Percentiles rank a stretch among this genome's conserved stretches.
Evolutionary conservation across 371 early-diverging fungal genomes (phyloP).

Genomic region (Haplosporangium sp.): DNA sequence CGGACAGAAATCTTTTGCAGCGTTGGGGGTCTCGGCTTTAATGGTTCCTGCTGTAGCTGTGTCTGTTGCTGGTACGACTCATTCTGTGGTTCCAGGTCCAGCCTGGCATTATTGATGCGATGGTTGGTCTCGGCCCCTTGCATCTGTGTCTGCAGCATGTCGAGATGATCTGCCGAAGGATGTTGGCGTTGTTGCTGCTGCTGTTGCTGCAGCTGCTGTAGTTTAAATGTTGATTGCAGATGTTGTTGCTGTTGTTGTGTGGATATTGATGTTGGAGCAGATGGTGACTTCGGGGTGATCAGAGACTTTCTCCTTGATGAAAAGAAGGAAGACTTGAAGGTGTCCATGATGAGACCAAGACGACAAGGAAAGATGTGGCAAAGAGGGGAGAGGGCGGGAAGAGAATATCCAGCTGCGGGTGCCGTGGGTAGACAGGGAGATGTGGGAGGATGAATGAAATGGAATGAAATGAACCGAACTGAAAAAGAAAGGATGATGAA

Average conservation of each 20-base stretch:
- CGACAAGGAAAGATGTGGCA: background rate
- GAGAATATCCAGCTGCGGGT: background rate
- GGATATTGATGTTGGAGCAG: slow-evolving; percentile 3
- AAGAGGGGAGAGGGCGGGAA: background rate
- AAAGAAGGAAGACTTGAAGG: slow-evolving; percentile 40
- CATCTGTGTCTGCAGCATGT: background rate
- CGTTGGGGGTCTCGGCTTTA: slow-evolving; percentile 34
- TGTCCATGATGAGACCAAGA: slow-evolving; percentile 19
- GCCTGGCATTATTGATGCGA: slow-evolving; percentile 22
- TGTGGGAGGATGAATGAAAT: background rate
- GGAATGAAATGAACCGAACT: background rate
- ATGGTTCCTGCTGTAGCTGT: slow-evolving; percentile 8
- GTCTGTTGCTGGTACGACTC: slow-evolving; percentile 10
- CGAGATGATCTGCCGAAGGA: background rate
- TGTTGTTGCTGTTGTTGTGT: slow-evolving; percentile 6
- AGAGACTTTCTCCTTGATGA: slow-evolving; percentile 41
- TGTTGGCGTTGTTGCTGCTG: slow-evolving; percentile 4
- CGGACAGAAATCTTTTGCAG: slow-evolving; percentile 43
- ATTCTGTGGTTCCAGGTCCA: slow-evolving; percentile 31
- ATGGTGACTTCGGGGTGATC: slow-evolving; percentile 15
- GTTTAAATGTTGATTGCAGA: slow-evolving; percentile 9
- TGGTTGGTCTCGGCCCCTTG: background rate
- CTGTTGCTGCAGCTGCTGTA: slow-evolving; percentile 5
- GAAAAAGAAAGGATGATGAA: slow-evolving; percentile 1
- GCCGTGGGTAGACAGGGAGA: background rate